Evolutionary conservation across 1,284 basidiomycete species (phyloP), one percentile per base, ranked within the genome.

Genomic region (Wolfiporia cocos): DNA sequence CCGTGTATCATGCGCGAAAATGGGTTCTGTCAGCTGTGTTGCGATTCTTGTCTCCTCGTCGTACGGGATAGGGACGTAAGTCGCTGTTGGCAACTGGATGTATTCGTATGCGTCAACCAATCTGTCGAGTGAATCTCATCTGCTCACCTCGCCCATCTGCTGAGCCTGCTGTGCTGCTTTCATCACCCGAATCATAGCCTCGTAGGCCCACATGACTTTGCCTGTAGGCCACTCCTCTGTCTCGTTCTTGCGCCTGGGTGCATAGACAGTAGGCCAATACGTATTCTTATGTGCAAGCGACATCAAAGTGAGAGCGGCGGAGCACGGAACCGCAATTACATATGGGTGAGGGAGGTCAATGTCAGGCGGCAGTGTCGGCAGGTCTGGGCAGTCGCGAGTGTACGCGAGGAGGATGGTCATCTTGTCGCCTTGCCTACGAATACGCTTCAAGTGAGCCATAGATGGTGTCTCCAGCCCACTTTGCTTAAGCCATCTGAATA

Each of bases 251-350:
- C 82, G 73, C 14, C 76, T 71, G 0, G 90, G 90, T 1, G 84
- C 71, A 51, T 81, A 87, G 5, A 80, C 65, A 5, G 91, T 91
- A 0, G 92, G 92, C 92, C 92, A 95, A 19, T 86, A 63, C 0
- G 69, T 61, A 31, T 74, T 73, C 63, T 92, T 92, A 29, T 78
- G 62, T 19, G 66, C 59, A 3, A 92, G 68, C 15, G 92, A 84
- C 12, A 70, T 69, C 2, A 69, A 69, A 0, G 86, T 92, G 2
- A 86, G 69, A 0, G 92, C 92, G 5, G 83, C 71, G 6, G 74
- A 71, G 18, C 69, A 64, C 0, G 95, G 93, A 0, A 96, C 87
- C 1, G 67, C 53, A 2, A 76, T 57, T 1, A 69, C 59, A 54
- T 85, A 80, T 0, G 85, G 83, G 14, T 56, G 46, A 0, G 57